Conservation (phyloP, 2,329 filamentous ascomycete species). For the Pyrenophora seminiperda region DNA sequence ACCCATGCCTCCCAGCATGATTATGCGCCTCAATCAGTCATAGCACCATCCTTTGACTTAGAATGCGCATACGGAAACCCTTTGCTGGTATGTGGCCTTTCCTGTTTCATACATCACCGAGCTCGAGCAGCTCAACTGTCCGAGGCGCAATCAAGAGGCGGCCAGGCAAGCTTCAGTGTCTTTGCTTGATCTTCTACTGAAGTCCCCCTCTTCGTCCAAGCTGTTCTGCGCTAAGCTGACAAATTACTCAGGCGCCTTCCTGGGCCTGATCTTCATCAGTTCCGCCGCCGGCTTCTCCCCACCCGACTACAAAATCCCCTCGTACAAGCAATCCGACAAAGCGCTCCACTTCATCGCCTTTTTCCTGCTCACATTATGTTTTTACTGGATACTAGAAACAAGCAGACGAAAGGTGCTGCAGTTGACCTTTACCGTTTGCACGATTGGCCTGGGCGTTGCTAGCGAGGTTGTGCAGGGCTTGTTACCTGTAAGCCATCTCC, state of each 20-base stretch:
- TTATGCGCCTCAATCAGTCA: not conserved
- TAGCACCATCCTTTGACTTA: not conserved
- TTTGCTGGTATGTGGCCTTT: constrained; percentile 14
- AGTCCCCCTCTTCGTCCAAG: not conserved
- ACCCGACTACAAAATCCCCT: constrained; percentile 53
- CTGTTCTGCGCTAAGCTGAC: constrained; percentile 1
- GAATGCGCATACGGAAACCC: constrained; percentile 17
- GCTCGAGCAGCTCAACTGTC: not conserved
- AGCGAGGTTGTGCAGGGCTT: constrained; percentile 77
- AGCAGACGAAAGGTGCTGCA: constrained; percentile 83
- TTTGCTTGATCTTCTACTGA: too few species aligned
- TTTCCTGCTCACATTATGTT: constrained; percentile 81
- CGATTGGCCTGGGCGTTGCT: constrained; percentile 70
- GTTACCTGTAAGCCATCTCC: constrained; percentile 57
- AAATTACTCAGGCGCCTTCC: constrained; percentile 51
- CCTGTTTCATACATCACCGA: constrained; percentile 3
- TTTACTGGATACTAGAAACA: constrained; percentile 98
- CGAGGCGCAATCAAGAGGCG: too few species aligned
- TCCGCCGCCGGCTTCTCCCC: constrained; percentile 73
- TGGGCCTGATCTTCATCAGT: constrained; percentile 67
- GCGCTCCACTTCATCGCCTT: constrained; percentile 85
- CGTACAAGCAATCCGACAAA: constrained; percentile 80
- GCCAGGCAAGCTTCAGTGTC: too few species aligned
- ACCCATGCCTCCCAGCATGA: constrained; percentile 1
- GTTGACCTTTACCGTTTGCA: constrained; percentile 80